Percentiles rank a stretch among this genome's conserved stretches.
Conservation (phyloP, 148 eudicot genomes). For the Chenopodium quinoa region DNA sequence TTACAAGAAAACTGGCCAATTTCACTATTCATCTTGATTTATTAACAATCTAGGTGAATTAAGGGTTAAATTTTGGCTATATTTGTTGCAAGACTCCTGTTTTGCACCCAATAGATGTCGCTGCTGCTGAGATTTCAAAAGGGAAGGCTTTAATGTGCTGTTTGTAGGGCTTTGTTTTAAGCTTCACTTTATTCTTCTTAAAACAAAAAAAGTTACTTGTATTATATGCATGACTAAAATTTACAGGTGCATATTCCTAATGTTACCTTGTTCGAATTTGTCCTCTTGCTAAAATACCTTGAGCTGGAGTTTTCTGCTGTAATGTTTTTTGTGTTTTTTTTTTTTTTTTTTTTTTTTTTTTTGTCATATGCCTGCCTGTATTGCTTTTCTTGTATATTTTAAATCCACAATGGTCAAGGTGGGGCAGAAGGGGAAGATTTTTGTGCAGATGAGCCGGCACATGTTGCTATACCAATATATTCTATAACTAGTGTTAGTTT, state of each 20-base stretch:
- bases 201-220: background rate
- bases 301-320: background rate
- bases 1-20: slow-evolving; percentile 32
- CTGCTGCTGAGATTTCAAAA: slow-evolving; percentile 22
- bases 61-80: slow-evolving; percentile 31
- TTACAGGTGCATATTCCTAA: background rate
- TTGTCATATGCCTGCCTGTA: background rate
- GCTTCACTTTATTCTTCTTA: background rate
- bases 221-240: slow-evolving; percentile 1
- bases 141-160: background rate
- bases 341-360: background rate
- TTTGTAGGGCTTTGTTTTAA: background rate
- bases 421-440: background rate
- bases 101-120: slow-evolving; percentile 26
- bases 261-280: background rate
- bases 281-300: background rate
- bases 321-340: background rate
- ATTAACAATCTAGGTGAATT: slow-evolving; percentile 35
- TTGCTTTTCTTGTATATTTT: background rate
- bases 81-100: slow-evolving; percentile 14
- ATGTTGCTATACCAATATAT: background rate
- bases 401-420: background rate
- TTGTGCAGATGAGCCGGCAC: background rate
- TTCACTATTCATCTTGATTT: slow-evolving; percentile 29
- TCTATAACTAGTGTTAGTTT: background rate